phyloP scores from a whole-genome alignment of 192 early-diverging fungal species.

The Rhizophagus prolifer region DNA sequence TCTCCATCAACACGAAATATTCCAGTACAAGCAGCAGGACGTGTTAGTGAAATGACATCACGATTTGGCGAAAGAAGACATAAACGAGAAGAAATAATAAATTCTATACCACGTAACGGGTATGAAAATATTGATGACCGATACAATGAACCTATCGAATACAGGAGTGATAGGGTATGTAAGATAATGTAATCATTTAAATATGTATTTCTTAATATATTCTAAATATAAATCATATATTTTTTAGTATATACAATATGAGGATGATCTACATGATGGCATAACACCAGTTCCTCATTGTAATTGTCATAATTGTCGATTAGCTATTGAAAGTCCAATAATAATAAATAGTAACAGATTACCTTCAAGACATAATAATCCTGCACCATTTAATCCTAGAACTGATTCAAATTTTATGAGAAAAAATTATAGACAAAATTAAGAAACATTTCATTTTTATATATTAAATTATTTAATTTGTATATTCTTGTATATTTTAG shows the following conservation, averaged over 20 bases:
- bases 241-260: neutral
- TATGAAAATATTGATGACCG: neutral
- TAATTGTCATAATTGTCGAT: neutral
- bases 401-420: neutral
- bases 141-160: neutral
- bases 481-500: too few relatives aligned
- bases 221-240: neutral
- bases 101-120: neutral
- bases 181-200: too few relatives aligned
- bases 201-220: too few relatives aligned
- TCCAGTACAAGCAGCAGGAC: neutral
- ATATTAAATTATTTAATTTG: too few relatives aligned
- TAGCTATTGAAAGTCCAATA: neutral
- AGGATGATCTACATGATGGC: neutral
- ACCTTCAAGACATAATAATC: neutral
- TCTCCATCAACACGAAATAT: neutral
- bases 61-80: conserved; percentile 1
- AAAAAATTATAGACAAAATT: neutral
- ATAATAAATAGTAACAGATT: neutral
- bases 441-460: too few relatives aligned
- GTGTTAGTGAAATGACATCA: neutral
- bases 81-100: neutral
- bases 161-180: neutral
- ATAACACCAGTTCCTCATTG: neutral
- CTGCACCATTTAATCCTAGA: neutral